Percentiles rank a stretch among this genome's conserved stretches.
Evolutionary conservation across 2,329 filamentous ascomycete genomes (phyloP).

Genomic region (Calonectria henricotiae): DNA sequence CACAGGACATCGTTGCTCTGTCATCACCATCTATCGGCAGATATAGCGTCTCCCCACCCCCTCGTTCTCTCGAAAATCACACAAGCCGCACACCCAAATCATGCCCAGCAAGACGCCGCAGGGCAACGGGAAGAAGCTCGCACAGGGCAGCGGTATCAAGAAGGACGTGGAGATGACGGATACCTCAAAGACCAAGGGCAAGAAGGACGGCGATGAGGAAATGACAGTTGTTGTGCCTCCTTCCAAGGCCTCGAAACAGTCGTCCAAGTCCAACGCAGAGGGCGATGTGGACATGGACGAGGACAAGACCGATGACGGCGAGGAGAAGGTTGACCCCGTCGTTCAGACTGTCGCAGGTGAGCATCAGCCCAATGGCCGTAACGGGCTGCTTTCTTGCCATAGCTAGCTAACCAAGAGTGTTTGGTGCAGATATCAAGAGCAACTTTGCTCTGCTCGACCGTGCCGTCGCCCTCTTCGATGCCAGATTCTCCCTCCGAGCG

Average conservation of each 20-base stretch:
- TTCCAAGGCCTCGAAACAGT: conserved; percentile 75
- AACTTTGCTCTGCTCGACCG: conserved; percentile 94
- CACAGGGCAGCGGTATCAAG: conserved; percentile 76
- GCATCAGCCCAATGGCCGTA: conserved; percentile 43
- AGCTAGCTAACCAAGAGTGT: conserved; percentile 48
- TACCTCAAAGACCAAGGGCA: conserved; percentile 77
- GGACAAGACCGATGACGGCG: conserved; percentile 69
- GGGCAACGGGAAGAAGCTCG: conserved; percentile 79
- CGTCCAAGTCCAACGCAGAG: conserved; percentile 75
- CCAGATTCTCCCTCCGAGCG: conserved; percentile 93
- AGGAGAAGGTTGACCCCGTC: conserved; percentile 74
- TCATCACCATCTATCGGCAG: conserved; percentile 44
- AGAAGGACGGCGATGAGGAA: conserved; percentile 82
- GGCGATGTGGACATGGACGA: conserved; percentile 81
- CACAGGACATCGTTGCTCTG: conserved; percentile 42
- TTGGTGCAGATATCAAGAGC: conserved; percentile 86
- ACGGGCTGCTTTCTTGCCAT: conserved; percentile 23
- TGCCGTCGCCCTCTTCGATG: conserved; percentile 93
- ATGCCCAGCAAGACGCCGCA: conserved; percentile 85
- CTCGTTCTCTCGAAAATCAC: conserved; percentile 29
- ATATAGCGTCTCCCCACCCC: conserved; percentile 30
- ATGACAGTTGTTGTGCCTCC: conserved; percentile 88
- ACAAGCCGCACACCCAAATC: conserved; percentile 47
- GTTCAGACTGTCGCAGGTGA: conserved; percentile 75
- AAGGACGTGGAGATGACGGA: conserved; percentile 81